A percentile compares a stretch with the other conserved stretches of the same genome.
These are phyloP conservation scores for Fusarium falciforme DNA, from an alignment of 2,329 filamentous ascomycete genomes.

Conservation along the genomic window DNA sequence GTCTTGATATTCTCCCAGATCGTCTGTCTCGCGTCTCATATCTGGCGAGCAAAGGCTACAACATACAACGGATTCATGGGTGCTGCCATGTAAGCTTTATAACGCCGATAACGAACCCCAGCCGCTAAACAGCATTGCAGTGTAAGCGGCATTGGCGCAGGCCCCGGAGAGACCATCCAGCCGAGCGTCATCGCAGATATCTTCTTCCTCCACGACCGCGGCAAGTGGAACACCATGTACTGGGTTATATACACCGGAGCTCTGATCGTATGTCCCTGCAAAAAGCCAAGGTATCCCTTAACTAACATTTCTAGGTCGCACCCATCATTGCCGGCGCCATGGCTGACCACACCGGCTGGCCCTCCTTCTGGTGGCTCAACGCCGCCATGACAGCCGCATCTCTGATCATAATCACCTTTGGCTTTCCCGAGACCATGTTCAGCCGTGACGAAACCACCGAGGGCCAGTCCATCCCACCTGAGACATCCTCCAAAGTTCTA, in stretches of 20 bases:
- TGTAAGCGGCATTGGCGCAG: constrained; percentile 19
- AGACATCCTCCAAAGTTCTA: neutral
- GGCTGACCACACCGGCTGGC: neutral
- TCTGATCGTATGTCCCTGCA: neutral
- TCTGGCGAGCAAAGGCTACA: constrained; percentile 12
- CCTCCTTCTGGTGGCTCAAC: neutral
- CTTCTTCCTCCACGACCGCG: constrained; percentile 32
- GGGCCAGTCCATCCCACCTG: neutral
- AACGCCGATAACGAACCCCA: neutral
- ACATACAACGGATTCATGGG: constrained; percentile 16
- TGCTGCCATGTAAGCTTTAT: constrained; percentile 1
- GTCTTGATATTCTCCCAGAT: constrained; percentile 12
- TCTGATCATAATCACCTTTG: neutral
- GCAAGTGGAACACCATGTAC: constrained; percentile 32
- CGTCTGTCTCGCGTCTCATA: constrained; percentile 12
- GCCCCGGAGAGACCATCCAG: constrained; percentile 24
- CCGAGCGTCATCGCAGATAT: constrained; percentile 32
- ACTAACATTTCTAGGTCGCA: neutral
- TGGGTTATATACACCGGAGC: constrained; percentile 28
- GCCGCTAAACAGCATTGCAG: neutral
- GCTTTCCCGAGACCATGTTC: neutral
- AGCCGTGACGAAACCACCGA: neutral
- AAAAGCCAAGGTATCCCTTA: neutral
- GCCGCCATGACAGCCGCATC: neutral
- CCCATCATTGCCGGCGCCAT: neutral